Conservation (phyloP, 352 stramenopile genomes). For the Globisporangium solare region DNA sequence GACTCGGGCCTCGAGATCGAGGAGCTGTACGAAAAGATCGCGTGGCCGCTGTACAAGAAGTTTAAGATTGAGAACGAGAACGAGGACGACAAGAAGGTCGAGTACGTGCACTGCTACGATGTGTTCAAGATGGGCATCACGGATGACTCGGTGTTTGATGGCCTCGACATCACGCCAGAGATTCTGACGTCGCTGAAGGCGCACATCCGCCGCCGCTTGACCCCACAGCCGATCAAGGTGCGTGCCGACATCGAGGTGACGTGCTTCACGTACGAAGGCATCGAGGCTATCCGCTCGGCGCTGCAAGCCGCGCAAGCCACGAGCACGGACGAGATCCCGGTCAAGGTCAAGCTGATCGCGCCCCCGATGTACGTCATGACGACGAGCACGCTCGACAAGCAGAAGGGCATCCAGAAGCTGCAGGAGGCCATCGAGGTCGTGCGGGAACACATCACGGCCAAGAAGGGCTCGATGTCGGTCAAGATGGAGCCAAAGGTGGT, state of each 20-base stretch:
- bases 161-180: conserved; percentile 86
- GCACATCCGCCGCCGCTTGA: conserved; percentile 96
- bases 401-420: conserved; percentile 95
- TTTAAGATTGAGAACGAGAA: conserved; percentile 82
- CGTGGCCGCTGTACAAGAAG: conserved; percentile 99
- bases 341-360: conserved; percentile 99
- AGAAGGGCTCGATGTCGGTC: conserved; percentile 94
- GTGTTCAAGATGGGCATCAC: conserved; percentile 98
- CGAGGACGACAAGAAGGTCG: conserved; percentile 80
- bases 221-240: conserved; percentile 99
- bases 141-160: conserved; percentile 83
- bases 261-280: conserved; percentile 99
- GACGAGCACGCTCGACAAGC: conserved; percentile 98
- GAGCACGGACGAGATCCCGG: conserved; percentile 87
- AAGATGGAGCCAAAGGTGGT: conserved; percentile 99
- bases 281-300: conserved; percentile 97
- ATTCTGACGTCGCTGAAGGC: conserved; percentile 90
- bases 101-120: conserved; percentile 98
- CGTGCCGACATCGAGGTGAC: conserved; percentile 99
- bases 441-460: conserved; percentile 90
- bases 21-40: conserved; percentile 88
- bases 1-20: conserved; percentile 74
- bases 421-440: conserved; percentile 96
- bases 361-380: conserved; percentile 99
- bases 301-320: conserved; percentile 88